Evolutionary conservation across 2,329 filamentous ascomycete genomes (phyloP), one percentile per base, ranked within the genome.

Genomic region (Zarea fungicola): DNA sequence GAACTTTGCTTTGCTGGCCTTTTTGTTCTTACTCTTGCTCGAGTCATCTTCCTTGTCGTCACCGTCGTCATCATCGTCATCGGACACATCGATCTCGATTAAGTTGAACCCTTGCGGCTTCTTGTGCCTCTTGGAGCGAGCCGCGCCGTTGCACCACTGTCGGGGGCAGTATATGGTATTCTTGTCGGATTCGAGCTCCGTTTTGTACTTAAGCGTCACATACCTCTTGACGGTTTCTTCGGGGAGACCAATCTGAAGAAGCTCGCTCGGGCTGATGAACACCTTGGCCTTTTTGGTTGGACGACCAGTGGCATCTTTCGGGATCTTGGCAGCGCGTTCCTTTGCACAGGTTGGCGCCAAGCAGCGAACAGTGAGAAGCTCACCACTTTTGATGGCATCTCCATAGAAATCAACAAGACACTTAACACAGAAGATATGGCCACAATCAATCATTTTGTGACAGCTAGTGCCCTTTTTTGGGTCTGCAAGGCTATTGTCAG

Each of bases 351-450:
- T 80, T 0, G 89, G 89, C 11, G 84, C 78, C 25, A 95, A 74
- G 60, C 93, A 99, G 54, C 84, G 85, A 25, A 99, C 84, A 7
- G 80, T 80, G 42, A 82, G 75, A 16, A 99, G 73, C 58, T 95
- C 85, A 1, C 93, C 93, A 61, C 95, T 88, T 0, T 75, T 81
- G 58, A 99, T 96, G 56, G 89, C 90, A 54, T 83, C 84, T 57
- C 85, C 89, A 74, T 95, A 97, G 58, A 92, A 96, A 58, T 92
- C 89, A 54, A 88, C 85, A 3, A 99, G 73, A 61, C 93, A 99
- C n/a, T 81, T 67, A 16, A 85, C 71, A 65, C 93, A 99, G 62
- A 97, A 99, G 31, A 97, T 89, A 63, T 99, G 92, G 0, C 81
- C 83, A 65, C 93, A 99, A 51, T 85, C 82, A 39, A 86, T 68